These are phyloP conservation scores for Irpex sp. DNA, from an alignment of 1,284 basidiomycete genomes.

Conservation along the genomic window DNA sequence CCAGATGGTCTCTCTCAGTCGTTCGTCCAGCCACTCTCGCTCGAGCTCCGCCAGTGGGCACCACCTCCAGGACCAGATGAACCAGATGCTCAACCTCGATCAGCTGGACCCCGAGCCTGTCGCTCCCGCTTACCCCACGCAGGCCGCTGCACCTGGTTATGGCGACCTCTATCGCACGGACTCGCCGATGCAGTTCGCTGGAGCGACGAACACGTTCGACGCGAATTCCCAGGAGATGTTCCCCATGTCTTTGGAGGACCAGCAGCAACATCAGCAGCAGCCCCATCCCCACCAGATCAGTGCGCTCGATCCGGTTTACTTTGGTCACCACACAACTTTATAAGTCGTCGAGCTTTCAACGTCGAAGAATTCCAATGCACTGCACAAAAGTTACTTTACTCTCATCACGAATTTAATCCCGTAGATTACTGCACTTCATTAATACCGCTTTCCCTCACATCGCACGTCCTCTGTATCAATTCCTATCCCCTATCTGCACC, in stretches of 20 bases:
- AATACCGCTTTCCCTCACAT: too few relatives aligned
- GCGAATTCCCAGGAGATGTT: constrained; percentile 13
- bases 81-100: constrained; percentile 27
- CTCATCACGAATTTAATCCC: too few relatives aligned
- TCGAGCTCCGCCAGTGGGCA: constrained; percentile 21
- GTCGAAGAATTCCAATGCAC: neutral
- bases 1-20: constrained; percentile 7
- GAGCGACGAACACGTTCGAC: constrained; percentile 19
- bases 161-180: constrained; percentile 23
- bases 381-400: neutral
- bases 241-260: constrained; percentile 6
- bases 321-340: neutral
- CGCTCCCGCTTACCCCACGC: constrained; percentile 5
- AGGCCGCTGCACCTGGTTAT: constrained; percentile 12
- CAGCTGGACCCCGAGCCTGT: constrained; percentile 16
- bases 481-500: too few relatives aligned
- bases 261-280: neutral
- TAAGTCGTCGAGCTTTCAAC: neutral
- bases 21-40: constrained; percentile 20
- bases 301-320: constrained; percentile 1
- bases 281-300: neutral
- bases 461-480: too few relatives aligned
- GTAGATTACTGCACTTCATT: too few relatives aligned
- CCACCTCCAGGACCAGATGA: constrained; percentile 29
- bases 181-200: constrained; percentile 25